These are phyloP conservation scores for Eucalyptus curtisii DNA, from an alignment of 345 rosid species.

Conservation along the genomic window DNA sequence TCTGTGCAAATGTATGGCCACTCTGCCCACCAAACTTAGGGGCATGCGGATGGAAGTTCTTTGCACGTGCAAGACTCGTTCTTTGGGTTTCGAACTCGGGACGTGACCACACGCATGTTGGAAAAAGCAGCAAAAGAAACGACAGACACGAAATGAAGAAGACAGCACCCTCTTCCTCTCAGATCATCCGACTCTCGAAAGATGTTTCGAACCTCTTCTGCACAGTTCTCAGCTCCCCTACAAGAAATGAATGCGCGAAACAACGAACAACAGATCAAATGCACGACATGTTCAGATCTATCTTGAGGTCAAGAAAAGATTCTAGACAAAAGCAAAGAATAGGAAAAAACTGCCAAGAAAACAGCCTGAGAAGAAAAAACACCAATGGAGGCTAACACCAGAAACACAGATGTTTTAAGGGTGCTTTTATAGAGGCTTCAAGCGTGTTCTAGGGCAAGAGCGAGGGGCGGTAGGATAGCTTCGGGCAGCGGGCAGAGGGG, in stretches of 20 bases:
- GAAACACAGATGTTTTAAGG: background rate
- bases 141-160: background rate
- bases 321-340: background rate
- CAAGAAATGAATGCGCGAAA: background rate
- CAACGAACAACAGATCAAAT: background rate
- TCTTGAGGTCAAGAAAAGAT: background rate
- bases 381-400: background rate
- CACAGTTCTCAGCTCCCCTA: background rate
- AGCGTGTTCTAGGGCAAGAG: background rate
- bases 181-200: background rate
- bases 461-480: background rate
- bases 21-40: constrained; percentile 7
- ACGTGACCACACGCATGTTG: background rate
- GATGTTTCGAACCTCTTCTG: background rate
- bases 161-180: background rate
- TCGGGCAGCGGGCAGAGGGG: background rate
- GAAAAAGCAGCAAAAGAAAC: background rate
- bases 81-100: background rate
- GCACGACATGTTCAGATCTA: background rate
- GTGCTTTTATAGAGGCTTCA: background rate
- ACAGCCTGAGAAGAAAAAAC: background rate
- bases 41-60: constrained; percentile 46
- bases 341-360: background rate
- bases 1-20: constrained; percentile 32
- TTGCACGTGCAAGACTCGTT: constrained; percentile 6